Evolutionary conservation across 768 basidiomycete species (phyloP), one percentile per base, ranked within the genome.

Genomic region (Termitomyces sp.): DNA sequence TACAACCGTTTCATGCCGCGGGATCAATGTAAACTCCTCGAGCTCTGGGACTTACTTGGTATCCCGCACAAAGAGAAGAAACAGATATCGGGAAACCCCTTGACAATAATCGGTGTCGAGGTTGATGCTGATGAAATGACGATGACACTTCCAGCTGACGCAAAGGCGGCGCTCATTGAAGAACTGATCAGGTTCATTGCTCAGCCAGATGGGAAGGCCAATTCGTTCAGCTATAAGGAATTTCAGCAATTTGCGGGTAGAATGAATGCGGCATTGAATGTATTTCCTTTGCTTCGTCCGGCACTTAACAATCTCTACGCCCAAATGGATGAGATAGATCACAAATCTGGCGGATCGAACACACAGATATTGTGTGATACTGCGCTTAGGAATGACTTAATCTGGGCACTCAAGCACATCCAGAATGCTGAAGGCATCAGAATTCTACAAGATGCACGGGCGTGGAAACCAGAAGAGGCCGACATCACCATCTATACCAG

Each of bases 21-120:
- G 6, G 26, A 44, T 1, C 56, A 57, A 22, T 51, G 33, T 32
- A 20, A 26, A 0, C 43, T 57, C 18, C 50, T 57, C 5, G 1
- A 20, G 18, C 50, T 57, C 5, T 57, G 56, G 56, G 50, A 57
- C 32, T 2, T 24, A 7, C 43, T 57, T 5, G 56, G 50, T n/a
- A 57, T 57, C 2, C 56, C 56, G 2, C 56, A 57, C 33, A 52
- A 57, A 16, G 56, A 57, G n/a, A 36, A 32, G 18, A 57, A 57
- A 7, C 56, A 57, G 24, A 7, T 51, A 4, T 57, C 50, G 0
- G 56, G 56, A 8, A 27, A n/a, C 18, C 40, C 42, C 1, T 13
- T 57, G 4, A 39, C 43, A 0, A 57, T 57, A 3, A 57, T 57
- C 6, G 56, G 56, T 2, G 46, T 52, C 22, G 56, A 57, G 27